Evolutionary conservation across 805 yeast species (phyloP), one percentile per base, ranked within the genome.

Genomic region (Hermanozyma aechmeae): DNA sequence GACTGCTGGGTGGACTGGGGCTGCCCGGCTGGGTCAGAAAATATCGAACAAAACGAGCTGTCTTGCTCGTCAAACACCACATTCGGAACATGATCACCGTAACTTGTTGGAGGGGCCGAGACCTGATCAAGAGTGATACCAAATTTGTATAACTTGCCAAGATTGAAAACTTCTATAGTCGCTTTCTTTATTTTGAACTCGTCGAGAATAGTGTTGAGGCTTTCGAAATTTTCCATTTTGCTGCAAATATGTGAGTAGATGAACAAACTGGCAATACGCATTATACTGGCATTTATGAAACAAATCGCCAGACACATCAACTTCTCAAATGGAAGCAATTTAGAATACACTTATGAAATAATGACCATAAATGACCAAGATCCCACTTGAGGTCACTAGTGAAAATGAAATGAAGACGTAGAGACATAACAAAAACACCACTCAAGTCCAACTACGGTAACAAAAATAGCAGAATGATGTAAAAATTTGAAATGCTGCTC

Each of bases 181-280:
- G 34, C 11, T 4, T 25, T 26, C 26, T 42, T 46, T 9, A 50
- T 32, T 5, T 30, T 11, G 26, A 39, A 39, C 22, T 50, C 46
- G 11, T 39, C 38, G 4, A 31, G 24, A 3, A 51, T 48, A 6
- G 42, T 35, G 16, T 33, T 32, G 13, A 51, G 23, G 2, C 45
- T 29, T 25, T 47, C 48, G 17, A 50, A 34, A 9, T 36, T 25
- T 15, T 47, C 51, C 56, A 47, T 46, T n/a, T 9, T 11, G 24
- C 12, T 18, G 21, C 21, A 18, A 18, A 18, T 11, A 8, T 18
- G 21, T 18, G 21, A 8, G 11, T 11, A 18, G 21, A 18, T 8
- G 11, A 18, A 11, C 21, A 18, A 8, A 18, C 10, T 8, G 10
- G 10, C 10, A 18, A 18, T 18, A 11, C 21, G 11, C 21, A 11